Evolutionary conservation across 2,329 filamentous ascomycete species (phyloP).

Genomic region (Arthrobotrys musiformis): DNA sequence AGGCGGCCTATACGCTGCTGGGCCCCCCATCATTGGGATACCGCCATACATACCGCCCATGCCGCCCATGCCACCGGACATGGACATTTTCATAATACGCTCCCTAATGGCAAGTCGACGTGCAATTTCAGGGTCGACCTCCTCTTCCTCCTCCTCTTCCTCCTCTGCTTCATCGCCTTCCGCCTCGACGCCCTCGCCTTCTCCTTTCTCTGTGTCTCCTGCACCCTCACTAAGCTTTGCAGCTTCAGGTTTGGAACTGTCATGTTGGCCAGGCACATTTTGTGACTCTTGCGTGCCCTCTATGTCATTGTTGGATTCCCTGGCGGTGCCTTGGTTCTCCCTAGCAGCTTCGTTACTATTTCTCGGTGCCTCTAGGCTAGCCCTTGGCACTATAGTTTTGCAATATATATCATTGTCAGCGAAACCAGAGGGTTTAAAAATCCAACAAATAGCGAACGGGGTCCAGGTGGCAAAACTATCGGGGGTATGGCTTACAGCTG

Average conservation of each 20-base stretch:
- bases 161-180: conserved; percentile 60
- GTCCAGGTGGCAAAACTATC: too few relatives aligned
- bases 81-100: conserved; percentile 98
- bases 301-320: not conserved
- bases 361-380: not conserved
- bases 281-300: conserved; percentile 6
- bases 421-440: too few relatives aligned
- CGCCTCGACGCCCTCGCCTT: conserved; percentile 65
- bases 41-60: conserved; percentile 76
- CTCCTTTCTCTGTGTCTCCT: conserved; percentile 64
- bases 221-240: conserved; percentile 61
- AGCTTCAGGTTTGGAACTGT: conserved; percentile 62
- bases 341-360: conserved; percentile 7
- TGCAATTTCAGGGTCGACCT: conserved; percentile 85
- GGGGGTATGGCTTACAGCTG: not conserved
- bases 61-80: conserved; percentile 91
- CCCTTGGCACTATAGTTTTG: not conserved
- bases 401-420: not conserved
- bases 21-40: conserved; percentile 70
- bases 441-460: not conserved
- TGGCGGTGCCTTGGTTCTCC: not conserved
- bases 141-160: conserved; percentile 60
- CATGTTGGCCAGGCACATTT: conserved; percentile 60
- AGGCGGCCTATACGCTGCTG: conserved; percentile 62
- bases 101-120: conserved; percentile 89